Evolutionary conservation across 1,284 basidiomycete species (phyloP).

Genomic region (Termitomyces sp.): DNA sequence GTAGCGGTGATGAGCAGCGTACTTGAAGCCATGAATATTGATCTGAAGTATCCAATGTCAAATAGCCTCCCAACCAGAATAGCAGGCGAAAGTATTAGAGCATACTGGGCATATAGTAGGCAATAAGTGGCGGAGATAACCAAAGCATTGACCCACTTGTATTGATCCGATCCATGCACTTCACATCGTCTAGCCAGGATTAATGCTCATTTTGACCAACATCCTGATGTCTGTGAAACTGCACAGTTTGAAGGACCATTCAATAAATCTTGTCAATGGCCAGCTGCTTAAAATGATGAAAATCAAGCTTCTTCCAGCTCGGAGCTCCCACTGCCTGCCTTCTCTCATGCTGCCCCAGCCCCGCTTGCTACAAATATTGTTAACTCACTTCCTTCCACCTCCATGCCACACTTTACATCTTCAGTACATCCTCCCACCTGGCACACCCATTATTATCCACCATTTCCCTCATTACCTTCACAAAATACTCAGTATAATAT

Average conservation of each 20-base stretch:
- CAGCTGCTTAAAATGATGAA: neutral
- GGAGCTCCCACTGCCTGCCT: neutral
- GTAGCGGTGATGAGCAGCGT: constrained; percentile 43
- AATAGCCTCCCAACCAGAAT: constrained; percentile 50
- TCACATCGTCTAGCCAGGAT: too few relatives aligned
- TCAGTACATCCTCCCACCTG: neutral
- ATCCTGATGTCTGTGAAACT: too few relatives aligned
- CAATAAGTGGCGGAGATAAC: neutral
- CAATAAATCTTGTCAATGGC: neutral
- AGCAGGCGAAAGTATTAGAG: constrained; percentile 40
- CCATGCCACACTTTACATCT: neutral
- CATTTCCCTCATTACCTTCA: neutral
- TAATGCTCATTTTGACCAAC: too few relatives aligned
- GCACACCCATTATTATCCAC: neutral
- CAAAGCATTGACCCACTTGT: constrained; percentile 37
- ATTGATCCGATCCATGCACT: constrained; percentile 76
- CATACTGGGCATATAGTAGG: constrained; percentile 22
- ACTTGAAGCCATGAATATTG: constrained; percentile 41
- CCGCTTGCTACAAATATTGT: neutral
- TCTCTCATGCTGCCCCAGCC: neutral
- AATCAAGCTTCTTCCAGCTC: neutral
- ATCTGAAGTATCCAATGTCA: constrained; percentile 52
- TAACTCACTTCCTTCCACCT: neutral
- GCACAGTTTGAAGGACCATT: too few relatives aligned
- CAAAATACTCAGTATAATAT: neutral